Evolutionary conservation across 2,329 filamentous ascomycete species (phyloP).

Genomic region (Scortechinia acanthostroma): DNA sequence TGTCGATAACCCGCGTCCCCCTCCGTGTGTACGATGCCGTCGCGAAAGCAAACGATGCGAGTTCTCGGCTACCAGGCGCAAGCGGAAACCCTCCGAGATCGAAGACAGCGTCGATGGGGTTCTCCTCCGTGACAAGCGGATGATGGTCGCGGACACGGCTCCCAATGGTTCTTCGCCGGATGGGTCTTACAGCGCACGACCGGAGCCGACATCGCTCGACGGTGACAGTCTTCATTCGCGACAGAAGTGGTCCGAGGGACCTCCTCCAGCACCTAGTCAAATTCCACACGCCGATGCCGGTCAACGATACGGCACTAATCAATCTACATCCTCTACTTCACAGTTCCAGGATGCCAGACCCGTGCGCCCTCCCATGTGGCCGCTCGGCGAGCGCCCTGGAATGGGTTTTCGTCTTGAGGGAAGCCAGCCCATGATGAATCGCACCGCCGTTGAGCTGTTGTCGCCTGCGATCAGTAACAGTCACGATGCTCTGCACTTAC

Average conservation of each 20-base stretch:
- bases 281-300: neutral
- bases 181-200: slow-evolving; percentile 4
- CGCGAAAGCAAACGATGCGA: slow-evolving; percentile 61
- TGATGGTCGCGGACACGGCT: slow-evolving; percentile 27
- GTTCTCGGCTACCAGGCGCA: slow-evolving; percentile 57
- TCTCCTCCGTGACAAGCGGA: slow-evolving; percentile 15
- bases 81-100: slow-evolving; percentile 38
- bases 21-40: slow-evolving; percentile 55
- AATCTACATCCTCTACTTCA: neutral
- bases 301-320: too few relatives aligned
- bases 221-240: neutral
- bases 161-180: slow-evolving; percentile 4
- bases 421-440: slow-evolving; percentile 48
- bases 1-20: slow-evolving; percentile 57
- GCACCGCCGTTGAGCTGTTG: slow-evolving; percentile 48
- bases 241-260: slow-evolving; percentile 7
- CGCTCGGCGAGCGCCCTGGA: slow-evolving; percentile 4
- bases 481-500: slow-evolving; percentile 54
- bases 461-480: slow-evolving; percentile 50
- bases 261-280: neutral
- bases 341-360: neutral
- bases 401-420: slow-evolving; percentile 28
- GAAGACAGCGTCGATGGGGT: slow-evolving; percentile 2
- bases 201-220: slow-evolving; percentile 11
- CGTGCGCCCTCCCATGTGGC: neutral